Percentiles rank a stretch among this genome's conserved stretches.
Evolutionary conservation across 257 asterid genomes (phyloP).

Genomic region (Galeopsis tetrahit): DNA sequence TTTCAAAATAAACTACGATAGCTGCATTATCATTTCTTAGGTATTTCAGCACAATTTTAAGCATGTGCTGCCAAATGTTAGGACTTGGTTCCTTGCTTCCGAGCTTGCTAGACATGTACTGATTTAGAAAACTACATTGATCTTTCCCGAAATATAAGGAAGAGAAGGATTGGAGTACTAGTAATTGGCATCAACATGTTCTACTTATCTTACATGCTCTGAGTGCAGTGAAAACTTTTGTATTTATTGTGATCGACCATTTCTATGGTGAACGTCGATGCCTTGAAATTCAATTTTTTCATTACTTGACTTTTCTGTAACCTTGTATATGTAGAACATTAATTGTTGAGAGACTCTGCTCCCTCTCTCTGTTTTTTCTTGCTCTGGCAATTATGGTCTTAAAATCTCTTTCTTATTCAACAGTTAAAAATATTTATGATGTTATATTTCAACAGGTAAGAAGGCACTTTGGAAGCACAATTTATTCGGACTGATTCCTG

Average conservation of each 20-base stretch:
- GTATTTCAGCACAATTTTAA: constrained; percentile 1
- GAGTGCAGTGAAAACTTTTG: constrained; percentile 12
- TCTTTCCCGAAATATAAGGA: constrained; percentile 3
- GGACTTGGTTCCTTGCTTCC: not conserved
- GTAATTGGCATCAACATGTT: constrained; percentile 23
- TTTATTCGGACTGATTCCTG: constrained; percentile 72
- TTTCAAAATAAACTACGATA: constrained; percentile 11
- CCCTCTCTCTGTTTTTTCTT: not conserved
- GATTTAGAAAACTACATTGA: constrained; percentile 1
- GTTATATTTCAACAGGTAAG: constrained; percentile 56
- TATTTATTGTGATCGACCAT: constrained; percentile 16
- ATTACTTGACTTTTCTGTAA: not conserved
- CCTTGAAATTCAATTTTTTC: constrained; percentile 19
- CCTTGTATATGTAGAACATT: constrained; percentile 1
- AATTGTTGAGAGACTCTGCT: constrained; percentile 16
- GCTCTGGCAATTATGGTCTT: constrained; percentile 21
- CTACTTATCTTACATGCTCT: constrained; percentile 4
- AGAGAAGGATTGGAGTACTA: constrained; percentile 22
- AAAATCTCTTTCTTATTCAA: not conserved
- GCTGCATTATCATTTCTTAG: constrained; percentile 1
- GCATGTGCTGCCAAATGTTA: not conserved
- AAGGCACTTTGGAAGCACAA: constrained; percentile 77
- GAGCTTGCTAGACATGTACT: not conserved
- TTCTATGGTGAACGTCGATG: constrained; percentile 5
- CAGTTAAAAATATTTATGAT: constrained; percentile 17